Evolutionary conservation across 768 basidiomycete species (phyloP).

Genomic region (Amanita muscaria): DNA sequence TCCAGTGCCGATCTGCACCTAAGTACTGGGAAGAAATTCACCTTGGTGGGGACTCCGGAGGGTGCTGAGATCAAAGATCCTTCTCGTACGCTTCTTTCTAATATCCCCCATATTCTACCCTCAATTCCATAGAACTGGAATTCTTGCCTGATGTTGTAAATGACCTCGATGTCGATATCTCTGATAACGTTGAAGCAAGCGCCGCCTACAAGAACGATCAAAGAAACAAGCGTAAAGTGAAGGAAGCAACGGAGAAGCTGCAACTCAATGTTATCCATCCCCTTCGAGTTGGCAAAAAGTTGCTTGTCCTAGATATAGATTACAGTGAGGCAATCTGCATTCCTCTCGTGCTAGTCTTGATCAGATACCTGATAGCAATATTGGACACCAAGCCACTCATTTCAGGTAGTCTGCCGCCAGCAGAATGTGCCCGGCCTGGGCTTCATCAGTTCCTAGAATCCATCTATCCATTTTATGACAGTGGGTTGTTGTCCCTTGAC

Average conservation of each 20-base stretch:
- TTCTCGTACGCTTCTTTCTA: slow-evolving; percentile 31
- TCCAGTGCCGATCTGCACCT: slow-evolving; percentile 52
- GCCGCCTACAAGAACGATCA: slow-evolving; percentile 64
- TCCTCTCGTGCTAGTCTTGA: slow-evolving; percentile 1
- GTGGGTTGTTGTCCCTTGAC: slow-evolving; percentile 23
- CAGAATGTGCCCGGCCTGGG: slow-evolving; percentile 75
- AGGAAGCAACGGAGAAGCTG: slow-evolving; percentile 58
- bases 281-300: slow-evolving; percentile 64
- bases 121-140: slow-evolving; percentile 41
- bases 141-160: slow-evolving; percentile 65
- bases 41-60: slow-evolving; percentile 79
- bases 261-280: slow-evolving; percentile 68
- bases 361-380: slow-evolving; percentile 42
- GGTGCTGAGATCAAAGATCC: slow-evolving; percentile 83
- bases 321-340: slow-evolving; percentile 47
- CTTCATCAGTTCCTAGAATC: slow-evolving; percentile 79
- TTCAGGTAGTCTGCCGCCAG: slow-evolving; percentile 69
- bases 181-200: slow-evolving; percentile 47
- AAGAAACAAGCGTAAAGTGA: slow-evolving; percentile 74
- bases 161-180: slow-evolving; percentile 77
- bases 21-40: slow-evolving; percentile 61
- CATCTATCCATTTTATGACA: slow-evolving; percentile 78
- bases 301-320: slow-evolving; percentile 84
- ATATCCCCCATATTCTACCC: neutral
- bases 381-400: slow-evolving; percentile 80